phyloP scores from a whole-genome alignment of 108 stramenopile species.

The Cyclotella cryptica region DNA sequence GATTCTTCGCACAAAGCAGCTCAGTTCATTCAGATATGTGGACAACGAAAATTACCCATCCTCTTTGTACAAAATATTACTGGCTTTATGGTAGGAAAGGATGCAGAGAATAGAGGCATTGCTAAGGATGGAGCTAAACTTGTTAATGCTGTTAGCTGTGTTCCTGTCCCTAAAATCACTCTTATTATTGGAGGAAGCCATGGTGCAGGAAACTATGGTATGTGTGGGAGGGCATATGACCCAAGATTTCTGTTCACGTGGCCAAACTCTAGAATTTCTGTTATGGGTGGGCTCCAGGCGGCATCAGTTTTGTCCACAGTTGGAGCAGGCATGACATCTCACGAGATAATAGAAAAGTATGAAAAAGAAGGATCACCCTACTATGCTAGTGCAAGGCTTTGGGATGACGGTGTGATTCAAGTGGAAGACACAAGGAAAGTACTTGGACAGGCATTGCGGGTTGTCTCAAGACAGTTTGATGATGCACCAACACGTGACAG shows the following conservation, averaged over 20 bases:
- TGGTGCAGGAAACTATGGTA: slow-evolving; percentile 95
- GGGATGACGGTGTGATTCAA: slow-evolving; percentile 99
- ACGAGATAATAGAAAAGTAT: slow-evolving; percentile 84
- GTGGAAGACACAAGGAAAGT: slow-evolving; percentile 92
- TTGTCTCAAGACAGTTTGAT: slow-evolving; percentile 65
- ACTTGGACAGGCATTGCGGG: slow-evolving; percentile 82
- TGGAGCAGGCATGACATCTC: slow-evolving; percentile 63
- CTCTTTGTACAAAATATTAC: slow-evolving; percentile 98
- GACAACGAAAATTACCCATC: slow-evolving; percentile 95
- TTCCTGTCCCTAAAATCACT: slow-evolving; percentile 97
- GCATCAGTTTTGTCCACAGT: slow-evolving; percentile 96
- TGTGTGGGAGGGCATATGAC: slow-evolving; percentile 96
- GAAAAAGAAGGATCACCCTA: slow-evolving; percentile 87
- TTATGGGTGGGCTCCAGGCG: slow-evolving; percentile 99
- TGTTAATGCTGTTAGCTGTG: slow-evolving; percentile 95
- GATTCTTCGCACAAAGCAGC: slow-evolving; percentile 94
- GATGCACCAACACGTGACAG: slow-evolving; percentile 22
- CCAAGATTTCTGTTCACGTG: slow-evolving; percentile 98
- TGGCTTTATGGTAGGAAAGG: slow-evolving; percentile 98
- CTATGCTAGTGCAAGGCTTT: slow-evolving; percentile 93
- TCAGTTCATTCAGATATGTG: slow-evolving; percentile 98
- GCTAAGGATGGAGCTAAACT: slow-evolving; percentile 97
- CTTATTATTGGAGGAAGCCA: slow-evolving; percentile 93
- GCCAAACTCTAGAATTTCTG: slow-evolving; percentile 96
- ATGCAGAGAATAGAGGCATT: slow-evolving; percentile 96